These are phyloP conservation scores for Phytophthora vignae DNA, from an alignment of 352 stramenopile species.

Conservation along the genomic window DNA sequence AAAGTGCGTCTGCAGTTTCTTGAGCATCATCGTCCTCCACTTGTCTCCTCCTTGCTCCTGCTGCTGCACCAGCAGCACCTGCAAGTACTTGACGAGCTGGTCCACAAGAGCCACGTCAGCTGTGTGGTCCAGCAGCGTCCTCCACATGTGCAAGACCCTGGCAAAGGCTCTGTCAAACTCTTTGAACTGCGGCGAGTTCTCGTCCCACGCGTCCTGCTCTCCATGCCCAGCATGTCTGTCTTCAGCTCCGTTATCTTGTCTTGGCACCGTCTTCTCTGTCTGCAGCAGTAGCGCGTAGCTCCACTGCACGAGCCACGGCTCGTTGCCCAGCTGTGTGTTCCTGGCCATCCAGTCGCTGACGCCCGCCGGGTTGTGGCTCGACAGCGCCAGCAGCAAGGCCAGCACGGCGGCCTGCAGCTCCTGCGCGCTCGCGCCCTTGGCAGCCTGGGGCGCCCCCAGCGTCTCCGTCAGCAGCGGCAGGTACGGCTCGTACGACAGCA, in stretches of 20 bases:
- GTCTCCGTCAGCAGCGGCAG: slow-evolving; percentile 48
- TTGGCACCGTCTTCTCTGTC: slow-evolving; percentile 44
- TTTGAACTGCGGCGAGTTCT: slow-evolving; percentile 49
- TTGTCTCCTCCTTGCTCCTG: slow-evolving; percentile 14
- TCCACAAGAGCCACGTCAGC: slow-evolving; percentile 48
- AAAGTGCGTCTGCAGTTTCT: slow-evolving; percentile 72
- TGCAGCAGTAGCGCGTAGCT: slow-evolving; percentile 52
- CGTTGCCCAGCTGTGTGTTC: slow-evolving; percentile 44
- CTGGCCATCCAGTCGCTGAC: slow-evolving; percentile 63
- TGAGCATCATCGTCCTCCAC: slow-evolving; percentile 41
- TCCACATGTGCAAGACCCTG: slow-evolving; percentile 55
- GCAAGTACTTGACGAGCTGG: slow-evolving; percentile 45
- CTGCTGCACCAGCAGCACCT: slow-evolving; percentile 38
- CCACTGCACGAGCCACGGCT: slow-evolving; percentile 65
- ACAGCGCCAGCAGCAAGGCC: slow-evolving; percentile 48
- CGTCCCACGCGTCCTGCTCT: slow-evolving; percentile 34
- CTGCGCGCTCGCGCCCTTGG: slow-evolving; percentile 28
- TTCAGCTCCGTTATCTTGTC: background rate
- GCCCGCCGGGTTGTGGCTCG: slow-evolving; percentile 44
- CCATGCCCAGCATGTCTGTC: background rate
- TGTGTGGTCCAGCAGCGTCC: slow-evolving; percentile 59
- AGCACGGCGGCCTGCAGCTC: slow-evolving; percentile 53
- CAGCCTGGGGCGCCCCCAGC: slow-evolving; percentile 27
- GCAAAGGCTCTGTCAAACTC: slow-evolving; percentile 55
- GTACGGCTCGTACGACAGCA: slow-evolving; percentile 63